These are phyloP conservation scores for Aspergillus asperescens DNA, from an alignment of 495 filamentous ascomycete species.

Conservation along the genomic window DNA sequence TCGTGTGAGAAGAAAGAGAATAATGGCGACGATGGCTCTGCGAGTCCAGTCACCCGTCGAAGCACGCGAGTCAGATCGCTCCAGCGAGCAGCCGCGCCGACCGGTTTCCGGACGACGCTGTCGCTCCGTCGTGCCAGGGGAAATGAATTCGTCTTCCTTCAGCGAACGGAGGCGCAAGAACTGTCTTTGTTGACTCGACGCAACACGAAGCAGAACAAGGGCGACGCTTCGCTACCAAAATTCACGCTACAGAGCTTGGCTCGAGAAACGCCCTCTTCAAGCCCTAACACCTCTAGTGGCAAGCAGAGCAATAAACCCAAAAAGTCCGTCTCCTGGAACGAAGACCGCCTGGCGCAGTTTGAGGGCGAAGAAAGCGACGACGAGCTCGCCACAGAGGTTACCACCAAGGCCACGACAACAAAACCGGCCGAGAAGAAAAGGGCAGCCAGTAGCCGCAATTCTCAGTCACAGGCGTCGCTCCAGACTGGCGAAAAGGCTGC, in stretches of 20 bases:
- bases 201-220: slow-evolving; percentile 57
- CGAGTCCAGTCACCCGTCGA: slow-evolving; percentile 33
- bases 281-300: not conserved
- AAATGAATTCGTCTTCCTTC: slow-evolving; percentile 50
- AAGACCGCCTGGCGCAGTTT: slow-evolving; percentile 35
- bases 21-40: slow-evolving; percentile 16
- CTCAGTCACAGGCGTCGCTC: slow-evolving; percentile 21
- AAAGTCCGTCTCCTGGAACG: slow-evolving; percentile 43
- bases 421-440: slow-evolving; percentile 23
- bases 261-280: slow-evolving; percentile 15
- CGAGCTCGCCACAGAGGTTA: slow-evolving; percentile 10
- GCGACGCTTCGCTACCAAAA: slow-evolving; percentile 45
- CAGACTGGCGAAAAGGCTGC: slow-evolving; percentile 16
- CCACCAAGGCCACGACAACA: slow-evolving; percentile 6
- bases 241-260: slow-evolving; percentile 41
- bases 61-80: slow-evolving; percentile 37
- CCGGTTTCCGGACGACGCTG: slow-evolving; percentile 43
- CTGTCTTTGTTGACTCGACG: slow-evolving; percentile 47
- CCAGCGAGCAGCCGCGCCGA: slow-evolving; percentile 21
- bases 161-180: slow-evolving; percentile 55
- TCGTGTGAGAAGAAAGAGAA: slow-evolving; percentile 17
- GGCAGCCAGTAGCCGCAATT: slow-evolving; percentile 24
- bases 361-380: slow-evolving; percentile 24
- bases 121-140: slow-evolving; percentile 53
- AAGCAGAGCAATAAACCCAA: slow-evolving; percentile 3